Conservation (phyloP, 192 early-diverging fungal genomes). For the Podila clonocystis region DNA sequence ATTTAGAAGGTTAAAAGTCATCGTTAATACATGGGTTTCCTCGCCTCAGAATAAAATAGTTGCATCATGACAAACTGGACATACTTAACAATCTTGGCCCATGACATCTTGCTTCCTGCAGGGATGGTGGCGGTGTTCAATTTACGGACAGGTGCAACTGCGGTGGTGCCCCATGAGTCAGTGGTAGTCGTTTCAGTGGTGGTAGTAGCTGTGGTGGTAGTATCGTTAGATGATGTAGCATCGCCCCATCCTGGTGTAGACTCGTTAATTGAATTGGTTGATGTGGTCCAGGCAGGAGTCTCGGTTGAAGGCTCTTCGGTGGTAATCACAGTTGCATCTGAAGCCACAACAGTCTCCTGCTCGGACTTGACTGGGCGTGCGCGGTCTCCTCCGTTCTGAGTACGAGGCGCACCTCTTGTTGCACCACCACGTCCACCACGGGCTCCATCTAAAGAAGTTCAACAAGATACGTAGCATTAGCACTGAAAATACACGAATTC, state of each 20-base stretch:
- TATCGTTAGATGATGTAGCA: slow-evolving; percentile 10
- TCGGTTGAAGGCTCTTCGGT: too few relatives aligned
- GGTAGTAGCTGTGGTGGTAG: too few relatives aligned
- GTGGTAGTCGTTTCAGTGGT: slow-evolving; percentile 10
- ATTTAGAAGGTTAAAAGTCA: background rate
- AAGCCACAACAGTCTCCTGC: slow-evolving; percentile 2
- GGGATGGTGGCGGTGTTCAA: slow-evolving; percentile 53
- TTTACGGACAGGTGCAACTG: slow-evolving; percentile 21
- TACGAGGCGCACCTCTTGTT: slow-evolving; percentile 47
- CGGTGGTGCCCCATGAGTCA: slow-evolving; percentile 17
- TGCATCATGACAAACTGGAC: slow-evolving; percentile 15
- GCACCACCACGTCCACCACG: slow-evolving; percentile 72
- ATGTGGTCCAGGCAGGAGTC: background rate
- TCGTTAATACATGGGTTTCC: too few relatives aligned
- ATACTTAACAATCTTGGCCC: slow-evolving; percentile 74
- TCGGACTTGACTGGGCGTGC: slow-evolving; percentile 10
- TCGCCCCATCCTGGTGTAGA: background rate
- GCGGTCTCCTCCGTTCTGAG: slow-evolving; percentile 48
- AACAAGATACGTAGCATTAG: too few relatives aligned
- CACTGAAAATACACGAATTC: too few relatives aligned
- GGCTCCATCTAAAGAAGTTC: slow-evolving; percentile 55
- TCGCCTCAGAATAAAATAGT: too few relatives aligned
- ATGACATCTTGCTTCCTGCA: slow-evolving; percentile 57
- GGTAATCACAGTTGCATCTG: too few relatives aligned
- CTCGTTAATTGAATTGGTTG: slow-evolving; percentile 2